These are phyloP conservation scores for Sequoia sempervirens DNA, from an alignment of 75 land plant genomes.

Conservation along the genomic window DNA sequence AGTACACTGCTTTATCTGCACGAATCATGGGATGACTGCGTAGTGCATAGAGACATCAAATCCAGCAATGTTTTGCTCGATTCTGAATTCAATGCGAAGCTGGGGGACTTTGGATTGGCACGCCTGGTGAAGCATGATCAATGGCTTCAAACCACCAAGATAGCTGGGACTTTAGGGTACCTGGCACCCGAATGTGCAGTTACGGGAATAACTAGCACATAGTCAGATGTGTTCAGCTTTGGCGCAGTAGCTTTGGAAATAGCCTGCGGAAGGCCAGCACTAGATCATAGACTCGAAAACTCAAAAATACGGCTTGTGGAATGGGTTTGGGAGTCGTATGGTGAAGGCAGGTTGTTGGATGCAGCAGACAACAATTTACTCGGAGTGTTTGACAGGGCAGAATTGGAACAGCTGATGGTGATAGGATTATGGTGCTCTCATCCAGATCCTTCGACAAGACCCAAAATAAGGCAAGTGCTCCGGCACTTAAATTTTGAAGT, in stretches of 20 bases:
- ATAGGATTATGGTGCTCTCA: slow-evolving; percentile 63
- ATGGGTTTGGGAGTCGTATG: slow-evolving; percentile 34
- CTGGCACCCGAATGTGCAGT: slow-evolving; percentile 28
- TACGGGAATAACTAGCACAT: slow-evolving; percentile 21
- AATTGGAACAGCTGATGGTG: slow-evolving; percentile 45
- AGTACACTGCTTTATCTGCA: slow-evolving; percentile 40
- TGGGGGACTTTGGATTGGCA: slow-evolving; percentile 54
- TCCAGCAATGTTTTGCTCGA: slow-evolving; percentile 52
- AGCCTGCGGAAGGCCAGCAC: slow-evolving; percentile 21
- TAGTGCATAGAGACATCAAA: slow-evolving; percentile 44
- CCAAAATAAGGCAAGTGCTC: slow-evolving; percentile 46
- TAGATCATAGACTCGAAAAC: not conserved
- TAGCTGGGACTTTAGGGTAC: slow-evolving; percentile 36
- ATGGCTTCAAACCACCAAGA: slow-evolving; percentile 10
- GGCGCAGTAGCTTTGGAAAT: slow-evolving; percentile 35
- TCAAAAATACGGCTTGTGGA: slow-evolving; percentile 14
- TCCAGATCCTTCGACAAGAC: slow-evolving; percentile 49
- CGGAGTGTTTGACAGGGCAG: slow-evolving; percentile 22
- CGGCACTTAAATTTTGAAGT: slow-evolving; percentile 31
- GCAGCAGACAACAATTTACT: slow-evolving; percentile 19
- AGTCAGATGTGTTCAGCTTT: slow-evolving; percentile 40
- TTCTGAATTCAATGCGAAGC: slow-evolving; percentile 32
- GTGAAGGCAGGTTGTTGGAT: slow-evolving; percentile 2
- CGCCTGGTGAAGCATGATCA: slow-evolving; percentile 23
- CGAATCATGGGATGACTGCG: slow-evolving; percentile 31